Evolutionary conservation across 2,329 filamentous ascomycete species (phyloP).

Genomic region (Chaetoscypha palmicola): DNA sequence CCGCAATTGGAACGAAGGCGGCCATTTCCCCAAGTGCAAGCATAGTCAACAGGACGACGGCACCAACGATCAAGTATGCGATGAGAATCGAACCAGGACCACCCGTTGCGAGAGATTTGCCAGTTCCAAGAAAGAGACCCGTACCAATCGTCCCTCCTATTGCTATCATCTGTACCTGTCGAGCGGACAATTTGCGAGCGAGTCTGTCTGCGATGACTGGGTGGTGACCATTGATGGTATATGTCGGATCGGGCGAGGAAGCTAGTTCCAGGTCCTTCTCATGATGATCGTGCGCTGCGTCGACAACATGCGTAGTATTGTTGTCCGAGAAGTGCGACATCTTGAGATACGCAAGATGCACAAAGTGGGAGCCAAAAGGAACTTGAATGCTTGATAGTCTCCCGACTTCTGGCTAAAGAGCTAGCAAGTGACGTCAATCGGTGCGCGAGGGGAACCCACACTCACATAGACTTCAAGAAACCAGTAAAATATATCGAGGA

Average conservation of each 20-base stretch:
- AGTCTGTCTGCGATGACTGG: conserved; percentile 31
- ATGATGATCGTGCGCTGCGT: not conserved
- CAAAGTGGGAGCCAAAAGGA: not conserved
- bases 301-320: not conserved
- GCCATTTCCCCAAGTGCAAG: conserved; percentile 54
- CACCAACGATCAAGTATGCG: conserved; percentile 49
- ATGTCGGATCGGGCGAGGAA: not conserved
- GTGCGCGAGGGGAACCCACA: not conserved
- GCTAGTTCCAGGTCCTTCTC: conserved; percentile 7
- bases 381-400: too few species aligned
- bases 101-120: conserved; percentile 51
- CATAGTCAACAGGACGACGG: conserved; percentile 53
- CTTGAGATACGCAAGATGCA: not conserved
- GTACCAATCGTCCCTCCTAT: conserved; percentile 54
- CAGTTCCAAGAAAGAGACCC: conserved; percentile 55
- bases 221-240: conserved; percentile 5
- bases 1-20: conserved; percentile 47
- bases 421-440: not conserved
- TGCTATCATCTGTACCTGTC: conserved; percentile 64
- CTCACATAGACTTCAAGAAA: not conserved
- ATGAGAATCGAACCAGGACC: conserved; percentile 54
- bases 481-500: not conserved
- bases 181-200: conserved; percentile 47
- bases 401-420: not conserved
- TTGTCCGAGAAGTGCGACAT: conserved; percentile 3